Evolutionary conservation across 2,329 filamentous ascomycete species (phyloP).

Genomic region (Fusarium domesticum): DNA sequence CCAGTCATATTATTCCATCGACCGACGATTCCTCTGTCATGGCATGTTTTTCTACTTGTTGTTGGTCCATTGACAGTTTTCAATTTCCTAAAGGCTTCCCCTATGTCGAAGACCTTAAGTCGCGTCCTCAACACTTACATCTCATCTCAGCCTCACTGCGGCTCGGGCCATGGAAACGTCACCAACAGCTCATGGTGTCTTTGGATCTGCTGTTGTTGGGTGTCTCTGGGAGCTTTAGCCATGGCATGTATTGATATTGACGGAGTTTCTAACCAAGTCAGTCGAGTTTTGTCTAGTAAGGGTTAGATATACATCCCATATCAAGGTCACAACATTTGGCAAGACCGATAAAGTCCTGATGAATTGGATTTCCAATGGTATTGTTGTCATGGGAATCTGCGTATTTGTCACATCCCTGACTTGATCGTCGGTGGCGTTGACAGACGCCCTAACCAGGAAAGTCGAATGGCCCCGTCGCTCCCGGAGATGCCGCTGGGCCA

Average conservation of each 20-base stretch:
- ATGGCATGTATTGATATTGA: neutral
- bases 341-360: neutral
- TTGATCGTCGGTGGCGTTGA: neutral
- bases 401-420: neutral
- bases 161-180: conserved; percentile 27
- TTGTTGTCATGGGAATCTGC: neutral
- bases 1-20: neutral
- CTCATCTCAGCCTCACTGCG: conserved; percentile 14
- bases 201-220: conserved; percentile 13
- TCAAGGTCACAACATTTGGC: too few species aligned
- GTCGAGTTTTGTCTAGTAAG: conserved; percentile 2
- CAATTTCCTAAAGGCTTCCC: neutral
- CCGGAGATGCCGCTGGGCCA: neutral
- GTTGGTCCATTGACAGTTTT: neutral
- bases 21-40: neutral
- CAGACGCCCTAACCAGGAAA: neutral
- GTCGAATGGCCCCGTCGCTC: too few species aligned
- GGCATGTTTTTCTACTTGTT: neutral
- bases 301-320: neutral
- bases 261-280: conserved; percentile 2
- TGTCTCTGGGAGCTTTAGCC: conserved; percentile 1
- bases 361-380: neutral
- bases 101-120: too few species aligned
- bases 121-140: too few species aligned
- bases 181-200: conserved; percentile 25